These are phyloP conservation scores for Cucurbita ficifolia DNA, from an alignment of 306 rosid genomes.

Conservation along the genomic window DNA sequence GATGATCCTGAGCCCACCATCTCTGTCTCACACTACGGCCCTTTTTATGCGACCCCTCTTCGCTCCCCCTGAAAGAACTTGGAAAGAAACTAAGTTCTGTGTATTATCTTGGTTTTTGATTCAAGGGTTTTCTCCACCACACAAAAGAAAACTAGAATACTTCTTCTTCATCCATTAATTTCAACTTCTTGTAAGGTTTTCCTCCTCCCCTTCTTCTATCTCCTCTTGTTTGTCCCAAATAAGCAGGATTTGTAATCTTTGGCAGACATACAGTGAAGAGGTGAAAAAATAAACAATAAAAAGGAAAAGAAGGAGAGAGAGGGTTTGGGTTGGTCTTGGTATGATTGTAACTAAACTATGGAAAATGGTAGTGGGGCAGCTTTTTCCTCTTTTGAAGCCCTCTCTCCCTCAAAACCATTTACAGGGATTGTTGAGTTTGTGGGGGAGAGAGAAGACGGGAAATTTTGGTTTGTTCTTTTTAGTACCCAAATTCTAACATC, in stretches of 20 bases:
- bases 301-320: neutral
- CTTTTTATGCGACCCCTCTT: neutral
- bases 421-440: neutral
- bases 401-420: neutral
- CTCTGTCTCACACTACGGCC: conserved; percentile 24
- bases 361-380: conserved; percentile 5
- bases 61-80: neutral
- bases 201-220: conserved; percentile 4
- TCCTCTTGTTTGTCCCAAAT: conserved; percentile 23
- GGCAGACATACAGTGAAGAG: neutral
- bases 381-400: neutral
- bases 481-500: neutral
- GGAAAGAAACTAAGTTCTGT: neutral
- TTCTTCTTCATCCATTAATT: conserved; percentile 3
- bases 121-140: conserved; percentile 8
- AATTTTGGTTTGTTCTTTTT: neutral
- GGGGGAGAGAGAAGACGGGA: neutral
- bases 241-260: conserved; percentile 19
- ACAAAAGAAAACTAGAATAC: neutral
- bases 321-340: conserved; percentile 3
- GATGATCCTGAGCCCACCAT: conserved; percentile 99
- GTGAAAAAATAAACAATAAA: neutral
- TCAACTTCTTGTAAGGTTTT: neutral
- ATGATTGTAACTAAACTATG: conserved; percentile 4
- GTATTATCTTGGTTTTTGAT: conserved; percentile 1